Evolutionary conservation across 805 yeast genomes (phyloP).

Genomic region (Ogataea saltuana): DNA sequence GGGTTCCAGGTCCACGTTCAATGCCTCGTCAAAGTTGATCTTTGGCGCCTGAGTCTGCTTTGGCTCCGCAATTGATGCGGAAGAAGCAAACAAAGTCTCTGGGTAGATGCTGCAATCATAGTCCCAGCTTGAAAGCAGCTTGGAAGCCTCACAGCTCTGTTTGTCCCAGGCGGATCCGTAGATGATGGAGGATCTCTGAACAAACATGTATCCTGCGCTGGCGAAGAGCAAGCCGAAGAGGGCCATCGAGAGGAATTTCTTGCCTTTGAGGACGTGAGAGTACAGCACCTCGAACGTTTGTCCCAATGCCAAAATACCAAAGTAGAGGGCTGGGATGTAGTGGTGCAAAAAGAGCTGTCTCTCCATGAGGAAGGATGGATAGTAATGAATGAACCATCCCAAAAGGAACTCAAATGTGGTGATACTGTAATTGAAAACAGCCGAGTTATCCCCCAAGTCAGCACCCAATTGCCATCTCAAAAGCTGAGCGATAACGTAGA

Average conservation of each 20-base stretch:
- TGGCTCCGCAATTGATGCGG: conserved; percentile 7
- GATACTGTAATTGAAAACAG: conserved; percentile 62
- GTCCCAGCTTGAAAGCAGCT: conserved; percentile 76
- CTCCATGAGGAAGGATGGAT: conserved; percentile 83
- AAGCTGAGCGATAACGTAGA: conserved; percentile 48
- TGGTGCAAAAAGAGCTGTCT: conserved; percentile 94
- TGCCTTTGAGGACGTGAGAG: conserved; percentile 35
- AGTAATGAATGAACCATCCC: conserved; percentile 73
- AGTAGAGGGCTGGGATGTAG: conserved; percentile 89
- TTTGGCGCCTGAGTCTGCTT: conserved; percentile 9
- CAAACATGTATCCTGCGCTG: conserved; percentile 54
- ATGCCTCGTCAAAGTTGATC: conserved; percentile 18
- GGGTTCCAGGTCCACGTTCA: conserved; percentile 7
- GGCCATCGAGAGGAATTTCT: conserved; percentile 45
- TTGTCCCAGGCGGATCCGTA: conserved; percentile 84
- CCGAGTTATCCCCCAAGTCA: conserved; percentile 47
- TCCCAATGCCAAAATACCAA: conserved; percentile 44
- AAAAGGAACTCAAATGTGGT: conserved; percentile 60
- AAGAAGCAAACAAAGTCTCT: conserved; percentile 8
- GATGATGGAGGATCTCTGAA: conserved; percentile 66
- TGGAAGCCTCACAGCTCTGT: conserved; percentile 59
- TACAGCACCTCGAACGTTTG: conserved; percentile 34
- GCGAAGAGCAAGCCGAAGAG: conserved; percentile 50
- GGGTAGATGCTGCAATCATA: conserved; percentile 71
- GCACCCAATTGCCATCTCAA: conserved; percentile 65